Evolutionary conservation across 2,329 filamentous ascomycete species (phyloP), one percentile per base, ranked within the genome.

Genomic region (Claviceps africana): DNA sequence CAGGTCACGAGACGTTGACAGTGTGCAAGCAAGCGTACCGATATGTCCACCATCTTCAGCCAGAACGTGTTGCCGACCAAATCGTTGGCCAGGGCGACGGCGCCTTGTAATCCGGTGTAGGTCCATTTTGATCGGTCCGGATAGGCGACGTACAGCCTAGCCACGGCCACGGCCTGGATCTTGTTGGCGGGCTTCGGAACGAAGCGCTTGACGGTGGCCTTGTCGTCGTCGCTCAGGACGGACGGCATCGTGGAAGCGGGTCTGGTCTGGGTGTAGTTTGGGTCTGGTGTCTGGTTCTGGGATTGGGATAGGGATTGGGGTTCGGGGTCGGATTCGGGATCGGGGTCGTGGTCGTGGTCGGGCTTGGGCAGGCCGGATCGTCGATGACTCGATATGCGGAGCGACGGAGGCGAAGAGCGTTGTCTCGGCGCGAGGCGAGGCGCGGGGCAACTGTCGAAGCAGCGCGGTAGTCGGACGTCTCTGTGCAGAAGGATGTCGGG

Each of bases 21-120:
- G 2, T 35, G 4, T 28, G 39, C 11, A 6, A 10, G 56, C 60
- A 51, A 10, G 56, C 60, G 51, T 76, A 95, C 89, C 65, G 89
- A 96, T 53, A 98, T 83, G 67, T 98, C 93, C 50, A 98, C 93
- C 71, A 98, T 75, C 74, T 98, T 98, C 60, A 98, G 74, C 88
- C 91, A 98, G 70, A 90, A 95, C 1, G 93, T 96, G 67, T 95
- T 85, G 58, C 93, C 93, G 30, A 97, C 89, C 40, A 95, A 72
- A 65, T 98, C 93, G 67, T 97, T 95, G 59, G 88, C 86, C 57
- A 98, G 80, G 51, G 96, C 91, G 37, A 83, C 80, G 49, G 93
- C 93, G 51, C 93, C 93, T 67, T 97, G 93, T 46, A 97, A 71
- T 15, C 91, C 93, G 0, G 91, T 95, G 66, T 91, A 95, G 30